Base-by-base conservation (phyloP, 1,139 yeast genomes). In the Saccharomyces hybrid region DNA sequence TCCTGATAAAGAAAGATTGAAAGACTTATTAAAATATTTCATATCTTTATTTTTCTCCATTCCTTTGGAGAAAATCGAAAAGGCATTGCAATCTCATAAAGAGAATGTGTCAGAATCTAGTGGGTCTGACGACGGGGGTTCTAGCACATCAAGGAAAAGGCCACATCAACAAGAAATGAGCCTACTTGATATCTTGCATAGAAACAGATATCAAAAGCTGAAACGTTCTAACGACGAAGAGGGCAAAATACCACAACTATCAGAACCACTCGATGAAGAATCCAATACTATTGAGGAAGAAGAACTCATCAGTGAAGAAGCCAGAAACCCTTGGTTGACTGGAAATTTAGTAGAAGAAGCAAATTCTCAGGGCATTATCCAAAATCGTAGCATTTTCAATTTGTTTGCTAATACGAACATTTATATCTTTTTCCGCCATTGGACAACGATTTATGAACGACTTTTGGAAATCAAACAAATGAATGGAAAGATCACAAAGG, bases 401-500 rank as follows among this genome's bases (percentile, higher is more conserved):
- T 71, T 91, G 68, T 93, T 93, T 75, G 87, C 90, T 60, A 93
- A 91, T 70, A 87, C 97, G n/a, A 83, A 93, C 54, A 81, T 91
- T 48, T 93, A 93, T 67, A 90, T 91, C 46, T 90, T 93, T 66
- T 82, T 90, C 80, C 87, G 99, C 63, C 86, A 87, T 65, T 76
- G 91, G 68, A 84, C 88, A 61, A 88, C 89, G 2, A 73, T 93
- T 30, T 93, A 88, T 68, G 86, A 83, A 65, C 82, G 99, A 64
- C 75, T 93, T 54, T 75, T 76, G 50, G 96, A 89, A 63, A 82
- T 91, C 54, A 93, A 91, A 71, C 70, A 73, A 8, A 77, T 81
- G 82, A 84, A 81, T 65, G 80, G 76, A 1, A 79, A 72, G 30
- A 96, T 88, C 5, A 78, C 86, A n/a, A 74, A 78, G 47, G 97